Conservation (phyloP, 495 filamentous ascomycete genomes). For the Penicillium ochrochloron region DNA sequence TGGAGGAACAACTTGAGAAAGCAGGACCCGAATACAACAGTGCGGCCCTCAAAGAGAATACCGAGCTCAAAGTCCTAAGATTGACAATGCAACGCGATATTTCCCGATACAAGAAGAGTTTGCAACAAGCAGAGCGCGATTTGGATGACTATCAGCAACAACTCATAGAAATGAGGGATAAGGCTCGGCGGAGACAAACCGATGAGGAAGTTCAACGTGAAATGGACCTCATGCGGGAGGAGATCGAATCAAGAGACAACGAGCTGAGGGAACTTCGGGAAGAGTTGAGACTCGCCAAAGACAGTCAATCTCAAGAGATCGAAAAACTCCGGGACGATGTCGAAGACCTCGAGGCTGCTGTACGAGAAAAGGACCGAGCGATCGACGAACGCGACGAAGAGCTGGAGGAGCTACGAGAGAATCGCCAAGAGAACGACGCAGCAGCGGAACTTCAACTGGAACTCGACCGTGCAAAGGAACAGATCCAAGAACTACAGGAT, state of each 20-base stretch:
- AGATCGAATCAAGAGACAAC: constrained; percentile 59
- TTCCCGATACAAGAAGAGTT: constrained; percentile 76
- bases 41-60: constrained; percentile 87
- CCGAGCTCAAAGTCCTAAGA: constrained; percentile 89
- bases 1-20: constrained; percentile 85
- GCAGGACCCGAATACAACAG: constrained; percentile 86
- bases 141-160: constrained; percentile 77
- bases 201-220: constrained; percentile 67
- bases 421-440: constrained; percentile 55
- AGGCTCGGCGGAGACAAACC: constrained; percentile 72
- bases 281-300: constrained; percentile 49
- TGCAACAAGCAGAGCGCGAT: constrained; percentile 78
- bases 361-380: constrained; percentile 67
- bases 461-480: constrained; percentile 59
- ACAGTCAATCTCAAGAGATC: constrained; percentile 55
- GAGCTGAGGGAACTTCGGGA: constrained; percentile 54
- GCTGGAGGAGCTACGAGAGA: constrained; percentile 61
- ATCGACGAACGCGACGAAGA: constrained; percentile 70
- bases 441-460: constrained; percentile 57
- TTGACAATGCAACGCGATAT: constrained; percentile 87
- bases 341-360: constrained; percentile 66
- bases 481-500: constrained; percentile 65
- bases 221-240: constrained; percentile 62
- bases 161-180: constrained; percentile 77
- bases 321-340: constrained; percentile 70